Evolutionary conservation across 2,329 filamentous ascomycete genomes (phyloP).

Genomic region (Huntiella omanensis): DNA sequence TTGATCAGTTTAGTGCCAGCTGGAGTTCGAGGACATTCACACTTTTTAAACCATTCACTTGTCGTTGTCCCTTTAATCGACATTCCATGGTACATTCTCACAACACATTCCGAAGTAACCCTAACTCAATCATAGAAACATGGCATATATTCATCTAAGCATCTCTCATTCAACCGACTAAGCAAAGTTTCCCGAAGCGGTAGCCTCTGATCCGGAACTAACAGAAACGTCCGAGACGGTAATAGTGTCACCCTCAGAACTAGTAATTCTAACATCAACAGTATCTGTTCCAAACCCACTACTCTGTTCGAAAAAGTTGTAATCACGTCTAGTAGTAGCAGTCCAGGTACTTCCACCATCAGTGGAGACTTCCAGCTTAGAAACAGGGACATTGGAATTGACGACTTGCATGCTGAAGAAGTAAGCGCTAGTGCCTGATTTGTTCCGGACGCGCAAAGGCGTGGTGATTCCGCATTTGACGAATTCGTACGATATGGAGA

Average conservation of each 20-base stretch:
- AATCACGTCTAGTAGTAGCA: constrained; percentile 30
- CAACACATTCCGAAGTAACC: no score
- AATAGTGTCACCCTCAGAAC: constrained; percentile 29
- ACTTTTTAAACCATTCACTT: no score
- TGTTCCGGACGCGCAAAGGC: constrained; percentile 25
- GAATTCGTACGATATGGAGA: constrained; percentile 20
- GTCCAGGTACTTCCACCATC: constrained; percentile 41
- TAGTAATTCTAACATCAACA: constrained; percentile 38
- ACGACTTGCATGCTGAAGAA: constrained; percentile 37
- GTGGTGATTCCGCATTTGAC: constrained; percentile 24
- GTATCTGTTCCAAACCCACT: constrained; percentile 34
- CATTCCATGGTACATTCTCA: no score
- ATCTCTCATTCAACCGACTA: no score
- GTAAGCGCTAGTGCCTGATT: constrained; percentile 24
- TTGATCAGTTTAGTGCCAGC: no score
- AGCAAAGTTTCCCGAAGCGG: constrained; percentile 16
- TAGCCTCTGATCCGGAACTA: constrained; percentile 16
- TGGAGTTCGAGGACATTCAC: no score
- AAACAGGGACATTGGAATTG: constrained; percentile 38
- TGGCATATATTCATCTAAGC: no score
- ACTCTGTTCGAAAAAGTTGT: constrained; percentile 44
- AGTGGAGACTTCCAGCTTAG: constrained; percentile 39
- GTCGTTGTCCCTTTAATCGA: no score
- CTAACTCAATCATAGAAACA: no score
- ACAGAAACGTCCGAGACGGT: constrained; percentile 32